These are phyloP conservation scores for Ophiostoma perfectum DNA, from an alignment of 2,329 filamentous ascomycete genomes.

Conservation along the genomic window DNA sequence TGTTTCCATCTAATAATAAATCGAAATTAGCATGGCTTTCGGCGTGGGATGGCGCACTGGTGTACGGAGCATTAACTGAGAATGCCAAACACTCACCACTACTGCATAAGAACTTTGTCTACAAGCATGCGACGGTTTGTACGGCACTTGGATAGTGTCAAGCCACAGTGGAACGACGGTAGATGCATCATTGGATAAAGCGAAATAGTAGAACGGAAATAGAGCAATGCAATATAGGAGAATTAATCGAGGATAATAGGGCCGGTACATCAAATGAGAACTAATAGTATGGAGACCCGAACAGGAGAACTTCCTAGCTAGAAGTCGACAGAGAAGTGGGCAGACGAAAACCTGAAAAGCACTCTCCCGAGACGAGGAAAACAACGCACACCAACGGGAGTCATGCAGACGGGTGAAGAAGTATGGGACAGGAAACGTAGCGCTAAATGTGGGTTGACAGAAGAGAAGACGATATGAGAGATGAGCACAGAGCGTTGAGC, in stretches of 20 bases:
- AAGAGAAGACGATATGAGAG: neutral
- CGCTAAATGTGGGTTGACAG: neutral
- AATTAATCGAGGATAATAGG: neutral
- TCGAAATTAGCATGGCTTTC: neutral
- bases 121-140: no score
- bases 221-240: no score
- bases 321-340: neutral
- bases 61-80: neutral
- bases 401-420: neutral
- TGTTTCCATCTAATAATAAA: neutral
- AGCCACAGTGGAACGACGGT: neutral
- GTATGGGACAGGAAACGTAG: neutral
- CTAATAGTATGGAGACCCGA: neutral
- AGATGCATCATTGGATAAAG: neutral
- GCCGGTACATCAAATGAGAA: neutral
- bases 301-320: neutral
- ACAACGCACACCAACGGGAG: slow-evolving; percentile 1
- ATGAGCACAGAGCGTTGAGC: no score
- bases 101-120: neutral
- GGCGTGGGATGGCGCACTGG: neutral
- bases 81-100: neutral
- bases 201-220: neutral
- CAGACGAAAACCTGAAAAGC: slow-evolving; percentile 1
- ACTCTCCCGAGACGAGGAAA: neutral
- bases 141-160: neutral